phyloP scores from a whole-genome alignment of 2,329 filamentous ascomycete genomes.

The Neurospora crassa region DNA sequence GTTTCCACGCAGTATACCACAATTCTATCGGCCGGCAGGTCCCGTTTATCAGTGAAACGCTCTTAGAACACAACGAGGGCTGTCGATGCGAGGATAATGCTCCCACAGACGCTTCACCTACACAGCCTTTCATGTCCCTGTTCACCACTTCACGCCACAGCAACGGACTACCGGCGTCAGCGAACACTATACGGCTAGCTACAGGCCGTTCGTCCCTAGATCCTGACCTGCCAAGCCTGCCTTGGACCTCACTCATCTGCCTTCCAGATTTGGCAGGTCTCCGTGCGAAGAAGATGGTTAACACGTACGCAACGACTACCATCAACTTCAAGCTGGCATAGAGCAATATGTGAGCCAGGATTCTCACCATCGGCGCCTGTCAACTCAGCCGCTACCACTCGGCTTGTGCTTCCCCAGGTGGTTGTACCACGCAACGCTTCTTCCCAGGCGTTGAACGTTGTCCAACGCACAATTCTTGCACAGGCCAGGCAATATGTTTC shows the following conservation, averaged over 20 bases:
- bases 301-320: background rate
- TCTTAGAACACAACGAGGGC: background rate
- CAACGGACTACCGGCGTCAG: background rate
- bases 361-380: no score
- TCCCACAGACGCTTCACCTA: background rate
- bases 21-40: background rate
- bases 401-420: no score
- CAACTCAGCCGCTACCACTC: no score
- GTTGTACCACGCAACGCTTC: no score
- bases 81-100: background rate
- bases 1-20: background rate
- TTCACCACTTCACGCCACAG: background rate
- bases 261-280: background rate
- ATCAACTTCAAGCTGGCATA: background rate
- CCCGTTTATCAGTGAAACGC: background rate
- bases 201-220: background rate
- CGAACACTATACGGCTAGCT: background rate
- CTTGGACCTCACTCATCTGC: background rate
- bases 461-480: background rate
- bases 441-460: background rate
- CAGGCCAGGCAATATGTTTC: background rate
- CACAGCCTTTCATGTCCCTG: background rate
- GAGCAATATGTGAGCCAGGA: background rate
- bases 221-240: background rate
- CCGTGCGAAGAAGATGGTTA: background rate